Evolutionary conservation across 1,284 basidiomycete species (phyloP).

Genomic region (Ganoderma lingzhi): DNA sequence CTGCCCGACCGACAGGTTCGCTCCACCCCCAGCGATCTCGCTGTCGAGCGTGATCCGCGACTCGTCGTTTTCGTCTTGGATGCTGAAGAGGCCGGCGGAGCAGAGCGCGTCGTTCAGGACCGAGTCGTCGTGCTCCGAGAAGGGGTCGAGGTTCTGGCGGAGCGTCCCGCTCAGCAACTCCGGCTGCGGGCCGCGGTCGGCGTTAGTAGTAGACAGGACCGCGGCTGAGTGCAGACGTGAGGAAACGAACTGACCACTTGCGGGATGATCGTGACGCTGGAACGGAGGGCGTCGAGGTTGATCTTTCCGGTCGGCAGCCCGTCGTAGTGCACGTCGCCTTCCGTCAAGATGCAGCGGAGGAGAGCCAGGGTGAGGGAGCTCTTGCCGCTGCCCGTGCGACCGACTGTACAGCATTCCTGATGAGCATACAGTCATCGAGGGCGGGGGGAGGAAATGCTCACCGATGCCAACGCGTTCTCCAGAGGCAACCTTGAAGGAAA

Average conservation of each 20-base stretch:
- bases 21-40: constrained; percentile 63
- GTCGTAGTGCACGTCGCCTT: constrained; percentile 51
- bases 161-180: constrained; percentile 69
- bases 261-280: constrained; percentile 57
- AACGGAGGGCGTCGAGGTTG: constrained; percentile 68
- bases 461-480: constrained; percentile 62
- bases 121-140: constrained; percentile 77
- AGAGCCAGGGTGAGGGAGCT: constrained; percentile 53
- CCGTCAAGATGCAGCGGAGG: constrained; percentile 54
- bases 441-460: neutral
- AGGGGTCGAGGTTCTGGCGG: constrained; percentile 75
- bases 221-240: neutral
- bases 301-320: constrained; percentile 45
- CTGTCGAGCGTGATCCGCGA: constrained; percentile 61
- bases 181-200: constrained; percentile 49
- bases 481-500: constrained; percentile 57
- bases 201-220: neutral
- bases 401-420: constrained; percentile 43
- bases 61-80: constrained; percentile 58
- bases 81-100: constrained; percentile 57
- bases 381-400: constrained; percentile 63
- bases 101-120: constrained; percentile 57
- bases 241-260: constrained; percentile 36
- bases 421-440: neutral
- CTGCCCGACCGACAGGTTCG: constrained; percentile 66